Evolutionary conservation across 495 filamentous ascomycete genomes (phyloP).

Genomic region (Immersiella caudata): DNA sequence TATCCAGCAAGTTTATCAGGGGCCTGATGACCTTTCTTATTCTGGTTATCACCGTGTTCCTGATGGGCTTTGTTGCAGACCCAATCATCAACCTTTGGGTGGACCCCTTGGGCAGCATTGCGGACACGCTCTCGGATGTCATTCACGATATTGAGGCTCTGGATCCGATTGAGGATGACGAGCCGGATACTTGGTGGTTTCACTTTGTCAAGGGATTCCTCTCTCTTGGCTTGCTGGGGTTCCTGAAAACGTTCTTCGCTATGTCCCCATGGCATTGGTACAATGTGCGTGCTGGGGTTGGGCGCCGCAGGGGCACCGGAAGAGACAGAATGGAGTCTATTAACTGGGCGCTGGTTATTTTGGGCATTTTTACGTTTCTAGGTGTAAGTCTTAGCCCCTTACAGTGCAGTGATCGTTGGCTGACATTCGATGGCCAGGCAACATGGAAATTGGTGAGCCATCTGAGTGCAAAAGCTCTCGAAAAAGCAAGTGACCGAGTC

Average conservation of each 20-base stretch:
- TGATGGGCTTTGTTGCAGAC: constrained; percentile 88
- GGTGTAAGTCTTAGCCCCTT: constrained; percentile 59
- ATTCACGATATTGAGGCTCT: constrained; percentile 41
- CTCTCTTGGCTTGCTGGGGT: constrained; percentile 80
- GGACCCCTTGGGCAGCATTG: constrained; percentile 62
- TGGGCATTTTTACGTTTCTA: constrained; percentile 82
- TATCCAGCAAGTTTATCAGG: constrained; percentile 68
- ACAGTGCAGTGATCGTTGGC: constrained; percentile 13
- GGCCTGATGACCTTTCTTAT: constrained; percentile 68
- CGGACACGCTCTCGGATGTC: constrained; percentile 43
- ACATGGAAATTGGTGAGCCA: constrained; percentile 78
- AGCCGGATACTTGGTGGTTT: constrained; percentile 64
- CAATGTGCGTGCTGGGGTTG: constrained; percentile 62
- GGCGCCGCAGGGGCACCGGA: constrained; percentile 62
- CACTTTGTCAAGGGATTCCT: constrained; percentile 90
- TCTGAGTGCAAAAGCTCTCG: constrained; percentile 68
- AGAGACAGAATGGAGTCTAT: constrained; percentile 73
- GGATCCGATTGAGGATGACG: constrained; percentile 40
- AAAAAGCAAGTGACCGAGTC: constrained; percentile 75
- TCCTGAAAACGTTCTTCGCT: constrained; percentile 76
- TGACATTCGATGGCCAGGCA: constrained; percentile 51
- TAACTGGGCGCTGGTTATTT: constrained; percentile 73
- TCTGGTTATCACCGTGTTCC: constrained; percentile 68
- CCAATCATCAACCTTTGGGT: constrained; percentile 88
- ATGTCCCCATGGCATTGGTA: constrained; percentile 76